Evolutionary conservation across 75 land plant genomes (phyloP).

Genomic region (Chamaecyparis obtusa): DNA sequence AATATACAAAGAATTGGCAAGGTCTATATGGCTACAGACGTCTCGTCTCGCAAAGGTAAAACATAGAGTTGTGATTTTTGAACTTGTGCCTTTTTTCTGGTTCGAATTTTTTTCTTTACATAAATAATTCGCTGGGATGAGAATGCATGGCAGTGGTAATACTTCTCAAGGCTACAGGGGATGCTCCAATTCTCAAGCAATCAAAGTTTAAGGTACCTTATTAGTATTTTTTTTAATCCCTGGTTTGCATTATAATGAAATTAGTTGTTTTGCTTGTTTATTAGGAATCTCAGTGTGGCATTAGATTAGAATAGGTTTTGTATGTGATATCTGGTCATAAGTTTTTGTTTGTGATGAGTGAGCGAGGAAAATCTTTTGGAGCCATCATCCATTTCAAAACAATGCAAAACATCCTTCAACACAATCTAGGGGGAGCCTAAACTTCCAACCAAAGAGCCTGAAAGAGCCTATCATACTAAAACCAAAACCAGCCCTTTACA

Average conservation of each 20-base stretch:
- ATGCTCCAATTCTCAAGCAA: conserved; percentile 93
- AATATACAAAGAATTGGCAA: not conserved
- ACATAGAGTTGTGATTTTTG: not conserved
- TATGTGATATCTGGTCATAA: not conserved
- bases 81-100: not conserved
- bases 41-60: conserved; percentile 4
- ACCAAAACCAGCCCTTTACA: no score
- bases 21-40: not conserved
- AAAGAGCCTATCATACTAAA: no score
- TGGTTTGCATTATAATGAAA: not conserved
- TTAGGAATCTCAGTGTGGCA: not conserved
- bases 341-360: no score
- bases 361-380: no score
- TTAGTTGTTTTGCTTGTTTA: no score
- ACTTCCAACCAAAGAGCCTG: no score
- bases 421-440: no score
- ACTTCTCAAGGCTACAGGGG: conserved; percentile 82
- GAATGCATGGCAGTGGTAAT: conserved; percentile 64
- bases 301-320: not conserved
- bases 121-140: not conserved
- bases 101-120: not conserved
- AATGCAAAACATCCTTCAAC: no score
- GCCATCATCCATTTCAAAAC: no score
- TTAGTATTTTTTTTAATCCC: not conserved
- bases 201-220: conserved; percentile 77